Evolutionary conservation across 176 grass and related monocot species (phyloP).

Genomic region (Lolium perenne): DNA sequence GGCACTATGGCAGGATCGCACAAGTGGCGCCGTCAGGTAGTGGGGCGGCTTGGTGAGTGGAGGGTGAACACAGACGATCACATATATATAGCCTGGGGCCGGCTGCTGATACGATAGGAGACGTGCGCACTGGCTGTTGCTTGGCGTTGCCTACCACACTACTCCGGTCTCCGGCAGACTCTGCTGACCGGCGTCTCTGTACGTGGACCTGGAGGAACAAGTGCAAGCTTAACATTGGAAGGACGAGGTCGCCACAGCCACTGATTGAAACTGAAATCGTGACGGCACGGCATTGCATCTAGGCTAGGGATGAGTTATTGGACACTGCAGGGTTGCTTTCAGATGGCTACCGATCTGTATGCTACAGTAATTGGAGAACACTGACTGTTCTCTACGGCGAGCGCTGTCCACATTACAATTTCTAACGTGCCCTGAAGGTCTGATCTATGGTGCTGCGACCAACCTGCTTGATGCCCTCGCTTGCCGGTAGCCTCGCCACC

Average conservation of each 20-base stretch:
- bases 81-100: conserved; percentile 20
- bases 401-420: no score
- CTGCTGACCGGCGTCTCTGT: background rate
- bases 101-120: background rate
- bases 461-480: no score
- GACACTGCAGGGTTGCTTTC: no score
- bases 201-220: background rate
- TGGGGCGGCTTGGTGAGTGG: background rate
- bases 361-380: background rate
- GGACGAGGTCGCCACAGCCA: background rate
- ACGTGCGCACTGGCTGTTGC: background rate
- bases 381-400: no score
- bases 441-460: background rate
- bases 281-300: background rate
- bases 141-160: background rate
- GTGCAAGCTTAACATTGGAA: background rate
- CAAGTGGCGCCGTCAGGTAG: conserved; percentile 2
- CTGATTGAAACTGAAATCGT: background rate
- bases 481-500: background rate
- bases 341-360: background rate
- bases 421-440: background rate
- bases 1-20: background rate
- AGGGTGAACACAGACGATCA: conserved; percentile 19
- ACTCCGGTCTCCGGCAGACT: background rate
- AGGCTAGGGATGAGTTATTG: background rate